Base-by-base conservation (phyloP, 2,329 filamentous ascomycete species). In the Colletotrichum sp. region DNA sequence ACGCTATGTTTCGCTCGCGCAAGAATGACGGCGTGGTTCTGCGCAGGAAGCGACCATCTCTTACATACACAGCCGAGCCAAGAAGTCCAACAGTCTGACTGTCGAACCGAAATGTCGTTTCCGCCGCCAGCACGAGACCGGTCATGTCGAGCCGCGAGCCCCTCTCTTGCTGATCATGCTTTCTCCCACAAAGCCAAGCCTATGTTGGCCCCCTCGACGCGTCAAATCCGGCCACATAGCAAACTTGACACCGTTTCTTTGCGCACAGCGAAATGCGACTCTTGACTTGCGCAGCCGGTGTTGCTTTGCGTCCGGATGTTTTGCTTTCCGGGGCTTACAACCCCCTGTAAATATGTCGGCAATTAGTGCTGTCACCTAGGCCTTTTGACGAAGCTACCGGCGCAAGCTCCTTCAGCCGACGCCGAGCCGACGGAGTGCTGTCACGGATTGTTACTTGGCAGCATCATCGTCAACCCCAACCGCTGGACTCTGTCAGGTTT, bases 51-150 rank as follows among this genome's bases (percentile, higher is more conserved):
- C 10, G 67, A 28, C 15, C n/a, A 26, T 28, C 26, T 71, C 59
- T 59, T 12, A 74, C 71, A 74, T 22, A 66, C 71, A 74, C 71
- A 71, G 71, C 71, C 71, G 32, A 12, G 59, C 71, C 67, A 74
- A 74, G 71, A 59, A n/a, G 59, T 57, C 70, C 59, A 55, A n/a
- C 8, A 26, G 67, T 64, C 57, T 63, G 67, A 44, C 15, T 5
- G 13, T 63, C 8, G 26, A 63, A 28, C 71, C 30, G 52, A 59
- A 15, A 30, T 13, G 9, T 65, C 59, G 24, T 64, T 55, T 44
- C 12, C 26, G 9, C 44, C 8, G 44, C 44, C 28, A 59, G n/a
- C 18, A 39, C 67, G 66, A 65, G 59, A 69, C 68, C 67, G n/a
- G 39, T 30, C 59, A 64, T 18, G 39, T 48, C 59, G 66, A 68